Conservation (phyloP, 2,329 filamentous ascomycete genomes). For the Huntiella savannae region DNA sequence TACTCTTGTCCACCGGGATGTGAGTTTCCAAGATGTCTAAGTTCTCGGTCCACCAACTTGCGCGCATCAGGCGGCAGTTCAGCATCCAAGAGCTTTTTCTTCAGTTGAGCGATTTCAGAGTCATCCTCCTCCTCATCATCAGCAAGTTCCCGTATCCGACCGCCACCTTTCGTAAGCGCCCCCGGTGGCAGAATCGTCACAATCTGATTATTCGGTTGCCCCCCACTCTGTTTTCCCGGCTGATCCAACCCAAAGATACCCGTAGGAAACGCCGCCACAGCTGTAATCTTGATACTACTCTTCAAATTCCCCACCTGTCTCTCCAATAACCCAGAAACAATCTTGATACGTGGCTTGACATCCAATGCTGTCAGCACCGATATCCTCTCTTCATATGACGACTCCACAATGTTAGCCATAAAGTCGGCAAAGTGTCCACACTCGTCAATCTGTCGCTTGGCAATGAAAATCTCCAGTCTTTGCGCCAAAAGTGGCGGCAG, state of each 20-base stretch:
- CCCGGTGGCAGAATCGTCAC: conserved; percentile 17
- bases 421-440: conserved; percentile 83
- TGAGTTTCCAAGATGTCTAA: conserved; percentile 84
- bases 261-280: conserved; percentile 48
- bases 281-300: conserved; percentile 69
- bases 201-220: conserved; percentile 17
- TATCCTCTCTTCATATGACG: conserved; percentile 78
- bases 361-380: conserved; percentile 66
- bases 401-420: conserved; percentile 83
- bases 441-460: conserved; percentile 61
- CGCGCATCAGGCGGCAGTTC: conserved; percentile 65
- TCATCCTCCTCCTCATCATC: conserved; percentile 63
- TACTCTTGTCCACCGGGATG: conserved; percentile 92
- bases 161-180: background rate
- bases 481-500: conserved; percentile 73
- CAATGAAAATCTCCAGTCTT: conserved; percentile 72
- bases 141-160: conserved; percentile 21
- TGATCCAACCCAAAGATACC: conserved; percentile 27
- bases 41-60: conserved; percentile 77
- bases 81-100: conserved; percentile 69
- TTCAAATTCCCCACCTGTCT: conserved; percentile 71
- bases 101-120: conserved; percentile 79
- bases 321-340: conserved; percentile 67
- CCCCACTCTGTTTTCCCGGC: conserved; percentile 16
- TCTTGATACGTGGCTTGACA: conserved; percentile 57